Conservation (phyloP, 176 grass and related monocot genomes). For the Themeda triandra region DNA sequence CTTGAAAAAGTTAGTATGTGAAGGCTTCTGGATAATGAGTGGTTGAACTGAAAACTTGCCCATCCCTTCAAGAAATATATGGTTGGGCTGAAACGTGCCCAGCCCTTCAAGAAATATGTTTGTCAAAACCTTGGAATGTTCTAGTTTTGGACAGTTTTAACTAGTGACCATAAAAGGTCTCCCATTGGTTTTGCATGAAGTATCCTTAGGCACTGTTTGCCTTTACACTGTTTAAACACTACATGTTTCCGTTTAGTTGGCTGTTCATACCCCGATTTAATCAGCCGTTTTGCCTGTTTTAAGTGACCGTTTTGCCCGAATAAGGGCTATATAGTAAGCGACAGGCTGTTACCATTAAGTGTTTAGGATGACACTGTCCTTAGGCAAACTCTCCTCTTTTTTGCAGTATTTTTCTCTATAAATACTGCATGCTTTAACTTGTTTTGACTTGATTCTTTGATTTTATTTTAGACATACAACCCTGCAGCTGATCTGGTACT, state of each 20-base stretch:
- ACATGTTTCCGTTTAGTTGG: too few relatives aligned
- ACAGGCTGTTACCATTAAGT: too few relatives aligned
- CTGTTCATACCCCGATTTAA: too few relatives aligned
- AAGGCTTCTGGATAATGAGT: background rate
- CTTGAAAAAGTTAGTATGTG: background rate
- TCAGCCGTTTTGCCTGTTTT: too few relatives aligned
- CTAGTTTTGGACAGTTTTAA: background rate
- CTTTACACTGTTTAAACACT: too few relatives aligned
- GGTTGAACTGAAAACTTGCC: background rate
- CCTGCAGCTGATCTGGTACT: slow-evolving; percentile 69
- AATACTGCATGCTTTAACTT: background rate
- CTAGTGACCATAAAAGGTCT: background rate
- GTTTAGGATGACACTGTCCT: background rate
- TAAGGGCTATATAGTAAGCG: too few relatives aligned
- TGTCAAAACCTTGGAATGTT: background rate
- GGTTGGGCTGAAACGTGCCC: background rate
- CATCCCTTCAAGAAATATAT: background rate
- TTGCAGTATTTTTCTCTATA: background rate
- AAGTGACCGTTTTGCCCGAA: too few relatives aligned
- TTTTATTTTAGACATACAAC: slow-evolving; percentile 65
- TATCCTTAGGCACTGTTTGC: background rate
- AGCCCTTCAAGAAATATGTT: background rate
- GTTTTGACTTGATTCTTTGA: background rate
- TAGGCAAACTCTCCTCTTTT: background rate
- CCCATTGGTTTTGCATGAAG: background rate